Evolutionary conservation across 176 grass and related monocot genomes (phyloP), one percentile per base, ranked within the genome.

Genomic region (Avena eriantha): DNA sequence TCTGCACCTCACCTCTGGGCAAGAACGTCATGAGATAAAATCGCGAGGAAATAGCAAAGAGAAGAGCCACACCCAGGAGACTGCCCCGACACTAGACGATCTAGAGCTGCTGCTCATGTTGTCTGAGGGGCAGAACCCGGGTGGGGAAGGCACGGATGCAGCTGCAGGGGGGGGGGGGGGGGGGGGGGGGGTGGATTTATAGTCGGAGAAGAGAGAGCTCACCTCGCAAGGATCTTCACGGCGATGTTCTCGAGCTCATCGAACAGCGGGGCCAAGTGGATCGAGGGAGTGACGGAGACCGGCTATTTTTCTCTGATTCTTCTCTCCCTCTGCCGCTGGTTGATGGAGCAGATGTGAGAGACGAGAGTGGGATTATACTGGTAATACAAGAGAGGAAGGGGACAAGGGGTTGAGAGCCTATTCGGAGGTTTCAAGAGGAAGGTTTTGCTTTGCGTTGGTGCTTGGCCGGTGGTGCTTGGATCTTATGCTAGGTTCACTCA

Each of bases 231-330:
- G 18, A 66, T 17, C 58, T 36, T 85, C 60, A 34, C 49, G 51
- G 83, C 15, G 69, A 60, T 63, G 10, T 67, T 63, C 49, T 86
- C 33, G 83, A 79, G 53, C 54, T 53, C 57, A 82, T 78, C 41
- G 33, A 50, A 72, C 63, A n/a, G 55, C 29, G 29, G 17, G 5
- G 61, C 3, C 61, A 31, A 15, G 4, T 31, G 61, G 45, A 86
- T n/a, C 88, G 86, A 86, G 31, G 1, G 57, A 33, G 68, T 66
- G 79, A 90, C 5, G 33, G 83, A 59, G 83, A 86, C 88, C 0
- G 88, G 72, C 50, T 65, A 12, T 0, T 55, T 36, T 55, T 13
- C 34, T 45, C 51, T 16, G 13, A 7, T 14, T 48, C 65, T 18
- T 35, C 12, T 31, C 39, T 29, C 61, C 7, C 31, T 56, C 50